Conservation (phyloP, 495 filamentous ascomycete genomes). For the Glonium stellatum region DNA sequence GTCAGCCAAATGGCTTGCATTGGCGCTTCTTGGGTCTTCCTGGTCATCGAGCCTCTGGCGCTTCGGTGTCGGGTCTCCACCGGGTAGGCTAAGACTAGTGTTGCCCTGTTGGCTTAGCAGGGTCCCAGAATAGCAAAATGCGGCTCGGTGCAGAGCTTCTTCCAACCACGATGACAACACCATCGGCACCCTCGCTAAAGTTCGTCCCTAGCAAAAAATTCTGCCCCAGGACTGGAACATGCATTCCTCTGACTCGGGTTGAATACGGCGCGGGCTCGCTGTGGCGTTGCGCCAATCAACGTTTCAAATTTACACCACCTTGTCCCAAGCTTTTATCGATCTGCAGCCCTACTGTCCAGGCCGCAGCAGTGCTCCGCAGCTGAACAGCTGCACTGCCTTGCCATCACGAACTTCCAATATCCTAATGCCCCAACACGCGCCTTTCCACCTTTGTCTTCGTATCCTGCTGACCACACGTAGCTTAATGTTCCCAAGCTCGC, state of each 20-base stretch:
- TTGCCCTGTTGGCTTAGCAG: background rate
- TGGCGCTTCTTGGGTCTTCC: background rate
- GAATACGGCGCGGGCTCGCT: background rate
- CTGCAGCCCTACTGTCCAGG: constrained; percentile 4
- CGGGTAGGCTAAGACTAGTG: constrained; percentile 1
- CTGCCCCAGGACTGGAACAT: background rate
- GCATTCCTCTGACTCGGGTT: background rate
- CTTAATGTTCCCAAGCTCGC: background rate
- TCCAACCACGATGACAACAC: background rate
- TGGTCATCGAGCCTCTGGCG: background rate
- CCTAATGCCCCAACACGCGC: background rate
- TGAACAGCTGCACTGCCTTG: background rate
- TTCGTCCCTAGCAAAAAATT: background rate
- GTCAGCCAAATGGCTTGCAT: background rate
- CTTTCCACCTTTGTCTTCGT: constrained; percentile 3
- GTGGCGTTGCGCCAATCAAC: background rate
- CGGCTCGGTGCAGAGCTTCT: background rate
- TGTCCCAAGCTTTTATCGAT: background rate
- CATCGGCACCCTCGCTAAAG: background rate
- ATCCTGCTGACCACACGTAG: constrained; percentile 1
- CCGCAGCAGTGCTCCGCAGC: constrained; percentile 4
- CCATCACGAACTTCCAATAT: constrained; percentile 2
- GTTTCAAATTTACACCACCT: background rate
- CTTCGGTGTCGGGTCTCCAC: constrained; percentile 3
- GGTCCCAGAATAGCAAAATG: background rate